Percentiles rank a stretch among this genome's conserved stretches.
phyloP scores from a whole-genome alignment of 2,329 filamentous ascomycete genomes.

The Blumeriella jaapii region DNA sequence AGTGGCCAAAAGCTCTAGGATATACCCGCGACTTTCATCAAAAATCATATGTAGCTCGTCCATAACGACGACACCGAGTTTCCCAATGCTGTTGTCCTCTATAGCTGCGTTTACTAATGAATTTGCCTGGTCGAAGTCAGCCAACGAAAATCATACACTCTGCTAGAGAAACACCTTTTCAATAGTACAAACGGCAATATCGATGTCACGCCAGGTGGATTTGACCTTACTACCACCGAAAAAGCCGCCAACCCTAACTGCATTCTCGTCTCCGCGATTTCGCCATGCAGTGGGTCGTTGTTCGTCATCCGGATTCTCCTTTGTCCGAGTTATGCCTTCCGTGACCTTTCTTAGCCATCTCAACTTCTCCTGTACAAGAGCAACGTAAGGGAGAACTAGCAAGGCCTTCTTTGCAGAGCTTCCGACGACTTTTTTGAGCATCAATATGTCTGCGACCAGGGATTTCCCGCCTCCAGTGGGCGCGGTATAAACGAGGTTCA shows the following conservation, averaged over 20 bases:
- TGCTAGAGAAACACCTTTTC: constrained; percentile 46
- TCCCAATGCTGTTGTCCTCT: constrained; percentile 52
- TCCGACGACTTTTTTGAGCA: constrained; percentile 59
- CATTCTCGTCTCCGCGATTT: constrained; percentile 43
- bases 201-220: constrained; percentile 60
- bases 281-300: constrained; percentile 36
- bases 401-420: constrained; percentile 55
- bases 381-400: constrained; percentile 65
- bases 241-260: constrained; percentile 57
- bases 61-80: constrained; percentile 55
- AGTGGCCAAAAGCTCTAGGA: constrained; percentile 41
- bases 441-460: constrained; percentile 59
- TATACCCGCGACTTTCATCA: constrained; percentile 65
- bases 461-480: constrained; percentile 72
- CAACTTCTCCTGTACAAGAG: constrained; percentile 69
- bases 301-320: not conserved
- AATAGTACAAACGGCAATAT: constrained; percentile 69
- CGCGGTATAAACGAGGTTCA: constrained; percentile 68
- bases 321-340: constrained; percentile 37
- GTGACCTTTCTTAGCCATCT: constrained; percentile 60
- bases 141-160: not conserved
- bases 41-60: constrained; percentile 79
- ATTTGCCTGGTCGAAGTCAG: constrained; percentile 46
- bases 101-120: constrained; percentile 62
- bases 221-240: constrained; percentile 62